phyloP scores from a whole-genome alignment of 2,329 filamentous ascomycete species.

The Phoma sp. region DNA sequence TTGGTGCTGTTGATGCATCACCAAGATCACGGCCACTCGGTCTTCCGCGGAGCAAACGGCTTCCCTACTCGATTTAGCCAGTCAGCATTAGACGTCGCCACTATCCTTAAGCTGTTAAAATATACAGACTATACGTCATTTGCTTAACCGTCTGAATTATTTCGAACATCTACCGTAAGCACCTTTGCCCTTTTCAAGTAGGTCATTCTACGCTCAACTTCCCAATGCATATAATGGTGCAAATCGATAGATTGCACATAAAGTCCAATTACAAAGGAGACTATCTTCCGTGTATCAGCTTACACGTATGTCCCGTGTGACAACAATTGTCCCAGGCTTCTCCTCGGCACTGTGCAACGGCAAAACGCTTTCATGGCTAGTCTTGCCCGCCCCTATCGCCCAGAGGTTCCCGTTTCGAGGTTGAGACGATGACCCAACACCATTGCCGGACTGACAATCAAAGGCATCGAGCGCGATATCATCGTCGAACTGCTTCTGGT shows the following conservation, averaged over 20 bases:
- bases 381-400: not conserved
- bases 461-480: conserved; percentile 1
- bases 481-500: conserved; percentile 7
- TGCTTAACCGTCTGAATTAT: no score
- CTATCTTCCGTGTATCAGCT: not conserved
- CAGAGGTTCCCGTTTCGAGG: not conserved
- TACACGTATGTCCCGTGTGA: not conserved
- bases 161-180: no score
- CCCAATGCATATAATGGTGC: no score
- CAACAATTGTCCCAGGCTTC: not conserved
- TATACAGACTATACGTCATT: no score
- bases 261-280: no score
- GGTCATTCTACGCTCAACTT: not conserved
- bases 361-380: conserved; percentile 7
- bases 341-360: conserved; percentile 2
- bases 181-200: no score
- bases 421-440: not conserved
- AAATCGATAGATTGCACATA: not conserved
- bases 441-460: not conserved
- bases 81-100: no score
- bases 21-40: no score
- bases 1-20: no score
- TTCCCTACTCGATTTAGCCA: no score
- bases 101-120: no score
- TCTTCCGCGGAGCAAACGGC: no score